Conservation (phyloP, 2,329 filamentous ascomycete species). For the Xylariaceae sp. region DNA sequence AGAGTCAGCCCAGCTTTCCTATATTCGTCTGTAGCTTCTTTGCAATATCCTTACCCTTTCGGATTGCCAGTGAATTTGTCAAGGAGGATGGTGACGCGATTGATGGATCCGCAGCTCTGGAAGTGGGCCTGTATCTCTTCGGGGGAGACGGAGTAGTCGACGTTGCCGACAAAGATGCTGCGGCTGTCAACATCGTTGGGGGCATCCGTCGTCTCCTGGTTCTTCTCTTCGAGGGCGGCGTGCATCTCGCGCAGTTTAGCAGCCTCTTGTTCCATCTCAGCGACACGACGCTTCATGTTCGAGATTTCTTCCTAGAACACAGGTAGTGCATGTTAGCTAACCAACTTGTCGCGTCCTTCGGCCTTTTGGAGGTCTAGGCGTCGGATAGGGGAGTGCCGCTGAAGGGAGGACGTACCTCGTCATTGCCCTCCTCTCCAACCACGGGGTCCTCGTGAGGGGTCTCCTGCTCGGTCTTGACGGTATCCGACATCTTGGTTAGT, state of each 20-base stretch:
- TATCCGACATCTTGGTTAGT: slow-evolving; percentile 24
- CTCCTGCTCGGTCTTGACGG: slow-evolving; percentile 26
- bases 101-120: slow-evolving; percentile 95
- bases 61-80: slow-evolving; percentile 99
- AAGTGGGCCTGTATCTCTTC: slow-evolving; percentile 99
- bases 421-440: slow-evolving; percentile 44
- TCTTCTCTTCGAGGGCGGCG: slow-evolving; percentile 78
- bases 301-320: slow-evolving; percentile 68
- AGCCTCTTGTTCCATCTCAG: slow-evolving; percentile 88
- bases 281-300: slow-evolving; percentile 82
- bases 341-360: slow-evolving; percentile 9
- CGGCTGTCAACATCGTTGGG: slow-evolving; percentile 94
- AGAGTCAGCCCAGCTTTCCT: slow-evolving; percentile 4
- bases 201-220: slow-evolving; percentile 79
- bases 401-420: slow-evolving; percentile 41
- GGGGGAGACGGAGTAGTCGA: slow-evolving; percentile 94
- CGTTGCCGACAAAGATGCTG: slow-evolving; percentile 97
- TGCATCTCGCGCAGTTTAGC: slow-evolving; percentile 87
- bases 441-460: slow-evolving; percentile 30
- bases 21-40: background rate
- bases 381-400: slow-evolving; percentile 15
- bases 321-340: slow-evolving; percentile 23
- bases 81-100: slow-evolving; percentile 92
- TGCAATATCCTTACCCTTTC: slow-evolving; percentile 78
- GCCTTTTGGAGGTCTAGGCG: slow-evolving; percentile 1